Percentiles rank a stretch among this genome's conserved stretches.
phyloP scores from a whole-genome alignment of 345 rosid genomes.

The Reutealis trisperma region DNA sequence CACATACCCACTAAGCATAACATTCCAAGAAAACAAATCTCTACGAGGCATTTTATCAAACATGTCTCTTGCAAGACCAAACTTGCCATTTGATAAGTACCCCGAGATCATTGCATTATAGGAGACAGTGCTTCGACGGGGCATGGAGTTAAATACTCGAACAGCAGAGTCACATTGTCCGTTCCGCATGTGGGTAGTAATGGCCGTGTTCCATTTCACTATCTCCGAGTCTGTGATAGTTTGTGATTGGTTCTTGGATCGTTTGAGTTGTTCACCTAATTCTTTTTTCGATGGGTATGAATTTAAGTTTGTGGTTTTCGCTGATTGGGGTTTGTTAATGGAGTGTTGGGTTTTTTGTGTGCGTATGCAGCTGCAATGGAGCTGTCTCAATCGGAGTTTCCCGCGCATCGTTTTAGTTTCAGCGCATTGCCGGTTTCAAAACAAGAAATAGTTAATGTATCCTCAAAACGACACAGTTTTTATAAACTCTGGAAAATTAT shows the following conservation, averaged over 20 bases:
- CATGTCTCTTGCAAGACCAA: slow-evolving; percentile 43
- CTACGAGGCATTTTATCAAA: slow-evolving; percentile 52
- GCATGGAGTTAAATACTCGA: slow-evolving; percentile 51
- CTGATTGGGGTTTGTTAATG: slow-evolving; percentile 12
- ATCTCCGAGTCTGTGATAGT: slow-evolving; percentile 43
- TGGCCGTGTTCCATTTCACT: slow-evolving; percentile 49
- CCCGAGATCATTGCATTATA: slow-evolving; percentile 64
- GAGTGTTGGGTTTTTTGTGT: slow-evolving; percentile 4
- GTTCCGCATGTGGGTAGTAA: slow-evolving; percentile 58
- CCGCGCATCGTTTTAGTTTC: slow-evolving; percentile 31
- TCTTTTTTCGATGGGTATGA: slow-evolving; percentile 41
- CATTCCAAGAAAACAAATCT: slow-evolving; percentile 55
- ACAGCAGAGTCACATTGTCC: slow-evolving; percentile 46
- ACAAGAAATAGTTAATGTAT: too few species aligned
- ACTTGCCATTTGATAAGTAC: slow-evolving; percentile 36
- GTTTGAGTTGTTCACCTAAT: slow-evolving; percentile 19
- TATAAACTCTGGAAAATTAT: too few species aligned
- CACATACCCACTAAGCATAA: slow-evolving; percentile 49
- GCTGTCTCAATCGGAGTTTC: slow-evolving; percentile 27
- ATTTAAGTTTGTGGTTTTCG: not conserved
- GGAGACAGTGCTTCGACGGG: slow-evolving; percentile 54
- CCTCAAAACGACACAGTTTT: too few species aligned
- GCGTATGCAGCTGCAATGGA: slow-evolving; percentile 2
- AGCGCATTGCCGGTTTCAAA: too few species aligned
- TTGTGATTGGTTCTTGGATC: slow-evolving; percentile 8